Evolutionary conservation across 2,329 filamentous ascomycete species (phyloP).

Genomic region (Colletotrichum graminicola): DNA sequence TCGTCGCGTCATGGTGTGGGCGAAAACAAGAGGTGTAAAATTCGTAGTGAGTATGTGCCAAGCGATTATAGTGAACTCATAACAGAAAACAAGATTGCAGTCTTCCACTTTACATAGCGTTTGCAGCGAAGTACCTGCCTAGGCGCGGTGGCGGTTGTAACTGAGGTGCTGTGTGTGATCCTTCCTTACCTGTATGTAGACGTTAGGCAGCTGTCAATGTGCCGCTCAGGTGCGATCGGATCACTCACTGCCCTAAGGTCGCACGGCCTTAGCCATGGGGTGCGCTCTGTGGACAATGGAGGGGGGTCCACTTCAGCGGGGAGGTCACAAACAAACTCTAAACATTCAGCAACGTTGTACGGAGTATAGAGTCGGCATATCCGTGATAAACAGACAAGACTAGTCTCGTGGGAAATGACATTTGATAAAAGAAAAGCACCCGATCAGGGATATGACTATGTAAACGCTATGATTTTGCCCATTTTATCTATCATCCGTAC

Average conservation of each 20-base stretch:
- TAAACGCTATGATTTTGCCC: constrained; percentile 30
- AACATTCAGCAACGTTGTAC: too few species aligned
- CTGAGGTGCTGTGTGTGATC: too few species aligned
- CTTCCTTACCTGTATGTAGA: too few species aligned
- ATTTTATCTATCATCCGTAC: constrained; percentile 37
- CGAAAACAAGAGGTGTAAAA: background rate
- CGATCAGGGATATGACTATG: constrained; percentile 34
- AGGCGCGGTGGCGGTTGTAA: background rate
- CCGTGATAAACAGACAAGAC: background rate
- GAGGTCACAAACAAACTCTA: too few species aligned
- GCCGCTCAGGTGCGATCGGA: too few species aligned
- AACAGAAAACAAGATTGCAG: background rate
- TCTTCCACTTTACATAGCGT: too few species aligned
- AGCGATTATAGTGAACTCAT: background rate
- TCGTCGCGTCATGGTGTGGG: constrained; percentile 61
- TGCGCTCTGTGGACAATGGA: too few species aligned
- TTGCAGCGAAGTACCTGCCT: background rate
- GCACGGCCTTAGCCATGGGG: too few species aligned
- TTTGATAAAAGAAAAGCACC: constrained; percentile 16
- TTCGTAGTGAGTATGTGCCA: background rate
- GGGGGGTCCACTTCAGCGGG: too few species aligned
- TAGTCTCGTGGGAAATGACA: background rate
- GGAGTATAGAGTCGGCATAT: background rate
- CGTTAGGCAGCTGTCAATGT: too few species aligned
- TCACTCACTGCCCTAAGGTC: too few species aligned